A percentile compares a stretch with the other conserved stretches of the same genome.
These are phyloP conservation scores for Eimeria falciformis DNA, from an alignment of 169 alveolate species.

Conservation along the genomic window DNA sequence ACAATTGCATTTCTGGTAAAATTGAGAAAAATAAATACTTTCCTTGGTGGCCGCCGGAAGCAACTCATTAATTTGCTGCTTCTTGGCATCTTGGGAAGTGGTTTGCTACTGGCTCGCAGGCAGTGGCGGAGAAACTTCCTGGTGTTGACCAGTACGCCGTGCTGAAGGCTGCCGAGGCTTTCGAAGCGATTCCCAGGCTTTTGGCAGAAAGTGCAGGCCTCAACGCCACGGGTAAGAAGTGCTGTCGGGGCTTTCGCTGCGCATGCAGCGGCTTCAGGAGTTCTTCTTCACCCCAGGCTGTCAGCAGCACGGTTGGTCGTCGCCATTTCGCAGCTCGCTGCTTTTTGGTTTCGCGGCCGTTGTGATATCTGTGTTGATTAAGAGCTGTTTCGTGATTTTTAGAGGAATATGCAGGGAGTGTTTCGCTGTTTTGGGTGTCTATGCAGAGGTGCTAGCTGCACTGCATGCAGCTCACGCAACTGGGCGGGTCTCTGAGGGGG, in stretches of 20 bases:
- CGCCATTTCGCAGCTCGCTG: not conserved
- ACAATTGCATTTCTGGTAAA: no score
- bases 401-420: no score
- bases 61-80: not conserved
- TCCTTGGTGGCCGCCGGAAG: not conserved
- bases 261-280: no score
- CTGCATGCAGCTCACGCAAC: constrained; percentile 87
- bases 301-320: no score
- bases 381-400: not conserved
- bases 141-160: constrained; percentile 95
- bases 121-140: constrained; percentile 76
- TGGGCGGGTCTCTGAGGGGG: constrained; percentile 85
- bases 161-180: constrained; percentile 97
- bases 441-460: constrained; percentile 85
- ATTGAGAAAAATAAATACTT: no score
- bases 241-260: no score
- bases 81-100: not conserved
- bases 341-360: not conserved
- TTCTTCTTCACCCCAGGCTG: no score
- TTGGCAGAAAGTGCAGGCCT: constrained; percentile 94
- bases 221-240: constrained; percentile 94
- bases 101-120: constrained; percentile 29
- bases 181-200: constrained; percentile 97
- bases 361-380: not conserved
- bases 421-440: not conserved